These are phyloP conservation scores for Dendrobium chrysotoxum DNA, from an alignment of 106 monocot species.

Conservation along the genomic window DNA sequence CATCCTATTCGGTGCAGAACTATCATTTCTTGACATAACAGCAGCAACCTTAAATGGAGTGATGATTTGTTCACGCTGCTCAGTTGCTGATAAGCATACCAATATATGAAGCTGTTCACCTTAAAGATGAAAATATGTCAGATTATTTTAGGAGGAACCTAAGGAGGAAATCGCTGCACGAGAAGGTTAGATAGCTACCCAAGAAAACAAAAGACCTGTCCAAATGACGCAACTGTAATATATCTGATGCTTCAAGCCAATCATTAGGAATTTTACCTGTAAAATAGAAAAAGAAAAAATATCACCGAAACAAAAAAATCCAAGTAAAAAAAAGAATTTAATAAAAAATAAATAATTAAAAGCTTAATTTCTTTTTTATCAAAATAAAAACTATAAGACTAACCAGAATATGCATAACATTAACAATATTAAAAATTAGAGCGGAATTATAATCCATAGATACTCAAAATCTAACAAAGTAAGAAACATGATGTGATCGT, in stretches of 20 bases:
- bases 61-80: constrained; percentile 38
- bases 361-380: too few relatives aligned
- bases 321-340: too few relatives aligned
- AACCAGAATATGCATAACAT: too few relatives aligned
- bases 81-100: constrained; percentile 67
- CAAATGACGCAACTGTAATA: constrained; percentile 45
- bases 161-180: not conserved
- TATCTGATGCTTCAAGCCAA: constrained; percentile 60
- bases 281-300: constrained; percentile 9
- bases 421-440: too few relatives aligned
- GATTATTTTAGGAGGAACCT: constrained; percentile 1
- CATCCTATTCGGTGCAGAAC: constrained; percentile 16
- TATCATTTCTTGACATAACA: constrained; percentile 35
- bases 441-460: too few relatives aligned
- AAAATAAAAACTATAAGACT: too few relatives aligned
- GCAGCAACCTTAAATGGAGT: constrained; percentile 62
- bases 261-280: constrained; percentile 62
- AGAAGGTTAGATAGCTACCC: constrained; percentile 33
- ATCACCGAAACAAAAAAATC: too few relatives aligned
- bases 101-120: constrained; percentile 89
- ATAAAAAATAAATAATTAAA: too few relatives aligned
- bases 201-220: constrained; percentile 94
- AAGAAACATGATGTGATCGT: too few relatives aligned
- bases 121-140: constrained; percentile 24
- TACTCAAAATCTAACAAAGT: too few relatives aligned